phyloP scores from a whole-genome alignment of 768 basidiomycete genomes.

The Basidioascus undulatus region DNA sequence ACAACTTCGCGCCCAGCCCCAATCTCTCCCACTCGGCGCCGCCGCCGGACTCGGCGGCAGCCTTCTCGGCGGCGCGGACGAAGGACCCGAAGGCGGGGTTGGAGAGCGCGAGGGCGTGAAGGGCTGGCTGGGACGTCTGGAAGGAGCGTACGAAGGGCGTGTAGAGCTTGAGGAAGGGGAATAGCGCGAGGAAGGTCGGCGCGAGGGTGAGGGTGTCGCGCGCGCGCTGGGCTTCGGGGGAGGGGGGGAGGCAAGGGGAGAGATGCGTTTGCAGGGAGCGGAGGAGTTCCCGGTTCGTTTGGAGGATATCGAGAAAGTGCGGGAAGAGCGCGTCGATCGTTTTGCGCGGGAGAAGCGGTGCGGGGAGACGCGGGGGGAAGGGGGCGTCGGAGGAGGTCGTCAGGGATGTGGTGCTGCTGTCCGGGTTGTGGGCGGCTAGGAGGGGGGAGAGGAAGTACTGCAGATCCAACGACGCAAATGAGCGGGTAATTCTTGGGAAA shows the following conservation, averaged over 20 bases:
- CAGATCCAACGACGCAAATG: too few species aligned
- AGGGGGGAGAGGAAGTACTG: too few species aligned
- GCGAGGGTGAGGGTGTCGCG: not conserved
- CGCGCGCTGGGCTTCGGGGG: conserved; percentile 2
- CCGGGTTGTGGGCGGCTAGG: too few species aligned
- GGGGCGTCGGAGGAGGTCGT: too few species aligned
- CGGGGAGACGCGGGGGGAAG: too few species aligned
- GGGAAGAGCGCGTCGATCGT: conserved; percentile 10
- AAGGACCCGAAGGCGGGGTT: conserved; percentile 3
- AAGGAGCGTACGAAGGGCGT: conserved; percentile 13
- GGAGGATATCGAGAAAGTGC: conserved; percentile 12
- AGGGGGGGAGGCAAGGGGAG: not conserved
- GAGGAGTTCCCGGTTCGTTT: conserved; percentile 9
- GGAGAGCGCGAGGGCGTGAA: conserved; percentile 4
- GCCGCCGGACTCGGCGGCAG: not conserved
- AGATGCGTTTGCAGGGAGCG: conserved; percentile 1
- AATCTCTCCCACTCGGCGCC: conserved; percentile 4
- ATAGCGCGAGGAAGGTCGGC: not conserved
- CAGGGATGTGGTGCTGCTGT: too few species aligned
- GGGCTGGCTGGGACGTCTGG: conserved; percentile 2
- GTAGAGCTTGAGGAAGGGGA: conserved; percentile 14
- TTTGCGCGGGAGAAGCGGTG: conserved; percentile 5
- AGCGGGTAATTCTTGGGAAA: too few species aligned
- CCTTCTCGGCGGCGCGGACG: not conserved
- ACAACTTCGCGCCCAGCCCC: conserved; percentile 9